phyloP scores from a whole-genome alignment of 176 grass and related monocot species.

The Puccinellia tenuiflora region DNA sequence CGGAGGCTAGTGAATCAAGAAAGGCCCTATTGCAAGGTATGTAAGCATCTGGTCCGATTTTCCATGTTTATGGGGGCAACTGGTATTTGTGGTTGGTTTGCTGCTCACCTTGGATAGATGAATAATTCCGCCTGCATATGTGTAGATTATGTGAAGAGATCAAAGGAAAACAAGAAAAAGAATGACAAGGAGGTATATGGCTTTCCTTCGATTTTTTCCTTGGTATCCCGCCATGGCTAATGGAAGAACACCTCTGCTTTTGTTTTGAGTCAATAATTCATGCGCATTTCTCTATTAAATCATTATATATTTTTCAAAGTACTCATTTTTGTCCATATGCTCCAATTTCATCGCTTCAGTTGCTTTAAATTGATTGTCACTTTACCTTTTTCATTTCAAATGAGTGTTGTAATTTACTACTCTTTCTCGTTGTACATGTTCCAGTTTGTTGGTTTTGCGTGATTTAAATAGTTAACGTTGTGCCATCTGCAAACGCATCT shows the following conservation, averaged over 20 bases:
- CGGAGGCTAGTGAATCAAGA: constrained; percentile 51
- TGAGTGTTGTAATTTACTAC: background rate
- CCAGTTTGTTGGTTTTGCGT: background rate
- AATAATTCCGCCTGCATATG: background rate
- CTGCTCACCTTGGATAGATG: background rate
- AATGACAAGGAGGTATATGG: constrained; percentile 72
- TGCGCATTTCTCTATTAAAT: background rate
- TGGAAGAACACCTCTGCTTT: background rate
- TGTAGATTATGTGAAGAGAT: constrained; percentile 71
- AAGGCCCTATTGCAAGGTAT: constrained; percentile 78
- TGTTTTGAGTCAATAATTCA: background rate
- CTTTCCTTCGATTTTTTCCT: background rate
- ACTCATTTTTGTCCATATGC: background rate
- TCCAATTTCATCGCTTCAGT: background rate
- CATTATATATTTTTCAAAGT: background rate
- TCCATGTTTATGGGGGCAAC: background rate
- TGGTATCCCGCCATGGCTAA: background rate
- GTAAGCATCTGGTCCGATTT: background rate
- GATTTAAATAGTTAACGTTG: background rate
- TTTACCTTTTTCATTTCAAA: background rate
- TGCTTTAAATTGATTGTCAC: background rate
- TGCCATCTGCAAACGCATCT: background rate
- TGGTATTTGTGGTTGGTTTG: background rate
- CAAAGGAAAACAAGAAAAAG: constrained; percentile 83
- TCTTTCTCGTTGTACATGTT: background rate